phyloP scores from a whole-genome alignment of 352 stramenopile genomes.

The Globisporangium rhizosaccharum region DNA sequence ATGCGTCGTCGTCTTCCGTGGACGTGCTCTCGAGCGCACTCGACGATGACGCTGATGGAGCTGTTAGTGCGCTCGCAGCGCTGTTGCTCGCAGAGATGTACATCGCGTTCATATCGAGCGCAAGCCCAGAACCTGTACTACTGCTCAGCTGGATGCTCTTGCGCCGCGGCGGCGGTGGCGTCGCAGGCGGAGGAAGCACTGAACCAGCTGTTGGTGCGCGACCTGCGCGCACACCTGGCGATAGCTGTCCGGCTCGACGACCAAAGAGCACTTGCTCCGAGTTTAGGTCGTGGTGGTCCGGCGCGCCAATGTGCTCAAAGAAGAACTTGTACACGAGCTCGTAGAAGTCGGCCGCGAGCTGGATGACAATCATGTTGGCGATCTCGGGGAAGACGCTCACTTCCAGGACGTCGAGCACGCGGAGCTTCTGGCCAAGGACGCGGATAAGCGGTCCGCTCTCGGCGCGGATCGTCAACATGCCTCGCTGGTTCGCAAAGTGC shows the following conservation, averaged over 20 bases:
- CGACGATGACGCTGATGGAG: not conserved
- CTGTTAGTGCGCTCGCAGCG: not conserved
- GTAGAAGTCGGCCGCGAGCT: slow-evolving; percentile 77
- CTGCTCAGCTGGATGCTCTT: slow-evolving; percentile 11
- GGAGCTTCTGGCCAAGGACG: slow-evolving; percentile 62
- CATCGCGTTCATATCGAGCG: slow-evolving; percentile 2
- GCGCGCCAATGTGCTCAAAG: slow-evolving; percentile 42
- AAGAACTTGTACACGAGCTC: slow-evolving; percentile 84
- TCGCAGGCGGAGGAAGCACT: not conserved
- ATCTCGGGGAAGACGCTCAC: slow-evolving; percentile 82
- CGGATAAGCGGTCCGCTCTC: slow-evolving; percentile 65
- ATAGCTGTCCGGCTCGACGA: slow-evolving; percentile 20
- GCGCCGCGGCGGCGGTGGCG: not conserved
- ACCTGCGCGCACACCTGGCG: not conserved
- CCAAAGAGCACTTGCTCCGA: slow-evolving; percentile 62
- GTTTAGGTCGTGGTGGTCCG: slow-evolving; percentile 25
- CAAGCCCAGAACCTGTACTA: not conserved
- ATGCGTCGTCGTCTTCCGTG: slow-evolving; percentile 47
- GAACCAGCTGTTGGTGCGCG: not conserved
- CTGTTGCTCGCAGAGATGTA: slow-evolving; percentile 1
- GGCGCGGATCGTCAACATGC: slow-evolving; percentile 69
- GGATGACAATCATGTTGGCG: slow-evolving; percentile 80
- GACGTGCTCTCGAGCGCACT: slow-evolving; percentile 11
- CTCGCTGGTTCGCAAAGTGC: slow-evolving; percentile 40
- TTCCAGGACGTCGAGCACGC: slow-evolving; percentile 69